phyloP scores from a whole-genome alignment of 2,329 filamentous ascomycete species.

The Cladobotryum mycophilum region DNA sequence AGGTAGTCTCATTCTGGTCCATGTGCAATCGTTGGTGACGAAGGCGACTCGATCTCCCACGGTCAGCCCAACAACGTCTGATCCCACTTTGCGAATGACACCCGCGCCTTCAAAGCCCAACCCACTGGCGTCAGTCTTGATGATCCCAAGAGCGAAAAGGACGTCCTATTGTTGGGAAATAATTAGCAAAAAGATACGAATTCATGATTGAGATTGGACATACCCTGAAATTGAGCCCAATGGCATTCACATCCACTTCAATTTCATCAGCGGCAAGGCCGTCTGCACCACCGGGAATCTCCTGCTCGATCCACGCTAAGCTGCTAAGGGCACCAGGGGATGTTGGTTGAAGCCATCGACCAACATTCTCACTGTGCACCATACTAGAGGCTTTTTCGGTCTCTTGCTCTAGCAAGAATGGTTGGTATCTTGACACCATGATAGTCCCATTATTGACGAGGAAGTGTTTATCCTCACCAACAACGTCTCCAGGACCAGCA shows the following conservation, averaged over 20 bases:
- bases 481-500: background rate
- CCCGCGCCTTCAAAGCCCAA: conserved; percentile 24
- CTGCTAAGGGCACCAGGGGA: background rate
- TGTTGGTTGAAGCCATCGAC: background rate
- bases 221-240: background rate
- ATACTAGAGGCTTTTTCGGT: too few species aligned
- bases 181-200: conserved; percentile 23
- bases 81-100: conserved; percentile 20
- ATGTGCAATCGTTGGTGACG: background rate
- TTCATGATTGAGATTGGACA: conserved; percentile 17
- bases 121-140: conserved; percentile 4
- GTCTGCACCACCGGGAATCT: background rate
- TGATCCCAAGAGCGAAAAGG: conserved; percentile 24
- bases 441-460: background rate
- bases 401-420: background rate
- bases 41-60: background rate
- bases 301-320: background rate
- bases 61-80: conserved; percentile 11
- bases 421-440: background rate
- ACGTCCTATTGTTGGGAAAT: conserved; percentile 22
- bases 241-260: too few species aligned
- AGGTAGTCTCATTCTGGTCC: background rate
- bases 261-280: too few species aligned
- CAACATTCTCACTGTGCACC: background rate
- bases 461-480: background rate